Conservation (phyloP, 2,329 filamentous ascomycete genomes). For the Westerdykella aurantiaca region DNA sequence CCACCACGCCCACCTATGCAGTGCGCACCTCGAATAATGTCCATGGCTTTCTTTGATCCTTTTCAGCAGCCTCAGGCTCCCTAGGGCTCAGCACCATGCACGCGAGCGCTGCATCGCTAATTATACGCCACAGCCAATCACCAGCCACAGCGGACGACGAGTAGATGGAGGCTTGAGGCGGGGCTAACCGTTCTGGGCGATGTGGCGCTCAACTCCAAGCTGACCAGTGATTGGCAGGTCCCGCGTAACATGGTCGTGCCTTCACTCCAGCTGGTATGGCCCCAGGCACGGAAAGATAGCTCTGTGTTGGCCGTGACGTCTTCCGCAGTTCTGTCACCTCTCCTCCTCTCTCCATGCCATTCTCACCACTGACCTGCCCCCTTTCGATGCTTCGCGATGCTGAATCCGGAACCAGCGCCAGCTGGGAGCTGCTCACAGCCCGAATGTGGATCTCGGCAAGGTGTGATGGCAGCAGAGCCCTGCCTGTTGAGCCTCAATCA, state of each 20-base stretch:
- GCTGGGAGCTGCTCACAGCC: constrained; percentile 33
- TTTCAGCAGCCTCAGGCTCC: neutral
- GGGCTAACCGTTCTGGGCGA: constrained; percentile 17
- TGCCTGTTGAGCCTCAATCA: constrained; percentile 29
- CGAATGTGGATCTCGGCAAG: constrained; percentile 35
- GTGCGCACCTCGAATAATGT: too few species aligned
- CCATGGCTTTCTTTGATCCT: neutral
- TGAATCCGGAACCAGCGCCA: constrained; percentile 31
- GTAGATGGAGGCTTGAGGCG: neutral
- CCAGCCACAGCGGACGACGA: neutral
- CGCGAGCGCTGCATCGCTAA: constrained; percentile 30
- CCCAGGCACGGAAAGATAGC: constrained; percentile 19
- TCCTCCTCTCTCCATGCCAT: constrained; percentile 16
- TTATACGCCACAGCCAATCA: constrained; percentile 27
- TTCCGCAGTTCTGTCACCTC: constrained; percentile 15
- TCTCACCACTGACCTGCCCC: constrained; percentile 28
- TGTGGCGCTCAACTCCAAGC: constrained; percentile 25
- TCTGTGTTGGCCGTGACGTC: constrained; percentile 17
- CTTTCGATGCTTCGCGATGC: constrained; percentile 24
- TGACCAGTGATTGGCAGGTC: constrained; percentile 21
- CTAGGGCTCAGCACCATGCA: constrained; percentile 23
- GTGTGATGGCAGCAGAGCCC: constrained; percentile 35
- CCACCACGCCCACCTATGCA: constrained; percentile 17
- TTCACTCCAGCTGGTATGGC: constrained; percentile 31
- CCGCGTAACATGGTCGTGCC: constrained; percentile 17